Evolutionary conservation across 192 early-diverging fungal genomes (phyloP), one percentile per base, ranked within the genome.

Genomic region (Mortierella claussenii): DNA sequence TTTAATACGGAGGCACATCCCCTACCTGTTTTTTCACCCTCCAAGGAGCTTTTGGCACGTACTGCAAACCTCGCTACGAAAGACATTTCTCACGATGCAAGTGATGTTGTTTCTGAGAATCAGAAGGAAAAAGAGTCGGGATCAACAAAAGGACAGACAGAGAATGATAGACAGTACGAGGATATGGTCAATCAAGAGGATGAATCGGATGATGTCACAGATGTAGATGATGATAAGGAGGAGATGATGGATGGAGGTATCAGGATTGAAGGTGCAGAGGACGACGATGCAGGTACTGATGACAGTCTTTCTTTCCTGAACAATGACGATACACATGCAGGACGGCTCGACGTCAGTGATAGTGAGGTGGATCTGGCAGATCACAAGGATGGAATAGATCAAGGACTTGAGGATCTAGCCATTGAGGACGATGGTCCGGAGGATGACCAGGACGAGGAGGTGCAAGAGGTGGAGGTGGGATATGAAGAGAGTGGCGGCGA

Each of bases 1-100:
- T 87, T 95, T 57, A 96, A 91, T 65, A 96, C 94, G 1, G 94
- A 95, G 69, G 93, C 92, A 4, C 94, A 95, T 80, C 91, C 93
- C 17, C 63, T 95, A 11, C 81, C 76, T 30, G 71, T 88, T 10
- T 69, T 79, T 21, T 56, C 47, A 23, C 66, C 66, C 8, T 58
- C 67, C 0, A 23, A 57, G 0, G 34, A 54, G 13, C 51, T 60
- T 31, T 54, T 79, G 55, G 24, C 59, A 2, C 30, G 68, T 43
- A 58, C 31, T 31, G 24, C n/a, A n/a, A n/a, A n/a, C n/a, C n/a
- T n/a, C n/a, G n/a, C n/a, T 10, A 40, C 37, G 7, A 13, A 13
- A 40, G 37, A 13, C 13, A 13, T 40, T 13, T 40, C 37, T 40
- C 7, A 13, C 37, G 37, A 13, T 40, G 8, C 37, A 10, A 40